Conservation (phyloP, 2,329 filamentous ascomycete genomes). For the Neofusicoccum laricinum region DNA sequence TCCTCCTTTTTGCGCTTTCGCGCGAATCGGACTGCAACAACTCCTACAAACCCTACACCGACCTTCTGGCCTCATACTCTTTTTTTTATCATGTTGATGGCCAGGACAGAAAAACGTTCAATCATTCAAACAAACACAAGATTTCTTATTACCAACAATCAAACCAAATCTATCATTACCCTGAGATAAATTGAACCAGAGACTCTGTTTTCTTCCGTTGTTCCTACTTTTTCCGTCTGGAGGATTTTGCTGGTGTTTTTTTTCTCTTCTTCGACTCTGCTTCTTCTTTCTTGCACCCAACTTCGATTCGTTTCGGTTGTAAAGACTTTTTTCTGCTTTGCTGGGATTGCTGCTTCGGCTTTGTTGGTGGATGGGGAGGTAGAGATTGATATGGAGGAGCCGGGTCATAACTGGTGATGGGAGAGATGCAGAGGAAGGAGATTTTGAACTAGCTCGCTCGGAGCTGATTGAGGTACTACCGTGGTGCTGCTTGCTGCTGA, state of each 20-base stretch:
- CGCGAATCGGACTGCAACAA: neutral
- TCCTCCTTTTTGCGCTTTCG: neutral
- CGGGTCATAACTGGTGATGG: too few relatives aligned
- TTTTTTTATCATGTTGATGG: neutral
- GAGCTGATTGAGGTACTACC: too few relatives aligned
- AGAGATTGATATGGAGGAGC: too few relatives aligned
- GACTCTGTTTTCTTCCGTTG: neutral
- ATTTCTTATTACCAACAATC: neutral
- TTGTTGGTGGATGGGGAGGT: neutral
- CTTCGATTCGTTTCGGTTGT: neutral
- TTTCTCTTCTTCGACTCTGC: neutral
- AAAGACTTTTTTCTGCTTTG: neutral
- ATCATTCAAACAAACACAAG: neutral
- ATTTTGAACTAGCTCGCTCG: too few relatives aligned
- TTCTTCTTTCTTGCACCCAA: neutral
- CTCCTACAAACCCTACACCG: neutral
- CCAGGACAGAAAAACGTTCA: conserved; percentile 2
- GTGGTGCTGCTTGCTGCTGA: too few relatives aligned
- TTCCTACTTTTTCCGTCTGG: neutral
- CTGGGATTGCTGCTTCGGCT: neutral
- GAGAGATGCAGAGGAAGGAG: too few relatives aligned
- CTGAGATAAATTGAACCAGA: conserved; percentile 6
- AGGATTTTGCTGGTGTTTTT: neutral
- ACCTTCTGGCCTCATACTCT: neutral
- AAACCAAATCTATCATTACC: neutral